Evolutionary conservation across 2,329 filamentous ascomycete genomes (phyloP), one percentile per base, ranked within the genome.

Genomic region (Neonectria hederae): DNA sequence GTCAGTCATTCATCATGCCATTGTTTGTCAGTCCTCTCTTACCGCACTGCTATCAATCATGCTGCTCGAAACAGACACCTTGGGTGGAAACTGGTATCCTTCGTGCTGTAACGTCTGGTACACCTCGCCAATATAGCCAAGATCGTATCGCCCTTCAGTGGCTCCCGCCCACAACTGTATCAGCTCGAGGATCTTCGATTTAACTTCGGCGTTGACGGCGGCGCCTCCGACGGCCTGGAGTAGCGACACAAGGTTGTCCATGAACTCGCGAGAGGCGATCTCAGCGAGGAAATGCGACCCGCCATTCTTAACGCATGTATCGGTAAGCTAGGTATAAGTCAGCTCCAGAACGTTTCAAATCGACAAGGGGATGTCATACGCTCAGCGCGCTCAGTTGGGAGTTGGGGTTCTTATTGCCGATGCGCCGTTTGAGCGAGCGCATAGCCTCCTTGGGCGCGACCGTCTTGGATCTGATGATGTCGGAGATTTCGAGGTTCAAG

Each of bases 271-370:
- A 19, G 95, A 97, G 43, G 96, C 95, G 72, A 99, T 96, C 82
- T 99, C 96, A 70, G 90, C 87, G 54, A 99, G 89, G 79, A 99
- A 99, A 80, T 99, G 96, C 42, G 91, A 88, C 72, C 96, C 96
- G 64, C 96, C 96, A 83, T 99, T 99, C 83, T 99, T 99, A 66
- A 98, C 94, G 77, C 96, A 99, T 1, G 96, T 98, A 82, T 99
- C 96, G 69, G 94, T 97, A 74, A 99, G 90, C 93, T 89, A 21
- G 54, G 38, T 55, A 24, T 24, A 65, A 54, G 63, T 72, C 59
- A 74, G 69, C 61, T 56, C 53, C 6, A 13, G 21, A 28, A 22
- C 40, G 59, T 43, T 17, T 26, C 38, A 51, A n/a, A 30, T 45
- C 26, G 7, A 26, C 38, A 26, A 30, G 24, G 4, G 14, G 11